Evolutionary conservation across 352 stramenopile species (phyloP), one percentile per base, ranked within the genome.

Genomic region (Peronospora farinosa): DNA sequence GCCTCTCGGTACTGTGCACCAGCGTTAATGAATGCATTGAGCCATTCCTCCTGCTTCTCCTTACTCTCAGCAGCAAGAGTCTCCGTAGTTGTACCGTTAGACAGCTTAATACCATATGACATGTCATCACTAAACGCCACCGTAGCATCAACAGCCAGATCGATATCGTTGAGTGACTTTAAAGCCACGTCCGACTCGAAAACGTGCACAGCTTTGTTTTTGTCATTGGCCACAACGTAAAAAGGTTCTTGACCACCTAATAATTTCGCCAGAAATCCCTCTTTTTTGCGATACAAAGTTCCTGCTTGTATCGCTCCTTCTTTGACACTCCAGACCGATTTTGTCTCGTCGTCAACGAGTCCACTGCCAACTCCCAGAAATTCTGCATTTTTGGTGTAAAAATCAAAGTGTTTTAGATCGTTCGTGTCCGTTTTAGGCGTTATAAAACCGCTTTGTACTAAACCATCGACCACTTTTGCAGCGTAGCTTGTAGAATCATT

Each of bases 1-100:
- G 63, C 60, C 46, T 81, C 68, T 19, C 58, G 58, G 62, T 83
- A 83, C 43, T 64, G 56, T 10, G 69, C 59, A 7, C 70, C 74
- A 21, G 63, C 51, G n/a, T 65, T 68, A 32, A 81, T 60, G 40
- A 83, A 71, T 54, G 70, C 64, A 38, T 77, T 74, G 42, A 84
- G 54, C 45, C 74, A 74, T 40, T 63, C 57, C 40, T 81, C 64
- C 47, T 78, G 72, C 42, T 72, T 62, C 31, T 69, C 60, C 51
- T 67, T 67, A 31, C 62, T 72, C 40, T 58, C 62, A 13, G 54
- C 52, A 16, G 54, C 51, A 19, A 82, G 63, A 1, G 74, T 41
- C 38, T 79, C 60, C 28, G 54, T 71, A 40, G 2, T 39, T 21
- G 54, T 65, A 1, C 44, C 17, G 39, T 59, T 84, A 32, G 40